Base-by-base conservation (phyloP, 73 alveolate species). In the Halteria grandinella region DNA sequence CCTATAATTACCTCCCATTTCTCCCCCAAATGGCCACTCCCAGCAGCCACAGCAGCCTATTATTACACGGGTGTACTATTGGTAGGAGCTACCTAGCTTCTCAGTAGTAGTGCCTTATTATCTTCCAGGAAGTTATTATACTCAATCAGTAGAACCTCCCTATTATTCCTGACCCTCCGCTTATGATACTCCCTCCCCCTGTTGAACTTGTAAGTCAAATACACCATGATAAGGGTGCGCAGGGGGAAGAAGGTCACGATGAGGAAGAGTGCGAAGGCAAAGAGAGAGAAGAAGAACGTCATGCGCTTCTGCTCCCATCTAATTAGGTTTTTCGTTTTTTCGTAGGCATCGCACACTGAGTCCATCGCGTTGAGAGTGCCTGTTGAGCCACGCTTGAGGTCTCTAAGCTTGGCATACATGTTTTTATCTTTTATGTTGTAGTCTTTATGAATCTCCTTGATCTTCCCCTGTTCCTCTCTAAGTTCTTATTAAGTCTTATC, bases 231-330 rank as follows among this genome's bases (percentile, higher is more conserved):
- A 4, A 82, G 55, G 27, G 37, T 52, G 37, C 91, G 52, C 20
- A 82, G 21, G 0, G 91, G 91, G 1, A 82, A 36, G 63, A 70
- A 82, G 31, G 86, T 82, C 40, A 82, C 78, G 15, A 69, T 40
- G 20, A 72, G 31, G 48, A 40, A 71, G 20, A 71, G 44, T 0
- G 58, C 36, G 5, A 82, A 41, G 44, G 27, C 24, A 17, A 82
- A 43, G 0, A 82, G 43, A 24, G 57, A 57, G 86, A 82, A 82
- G 69, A 66, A 57, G 29, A 25, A 66, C n/a, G 86, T 43, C 81
- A 71, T 43, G 21, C 47, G 32, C 2, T 71, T 72, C 29, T 82
- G 86, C 28, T 59, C 75, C 91, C 91, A 82, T 23, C 34, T 55
- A 37, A 75, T 37, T 11, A 75, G 63, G 45, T 80, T 80, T 25